Base-by-base conservation (phyloP, 148 eudicot genomes). In the Diospyros kaki region DNA sequence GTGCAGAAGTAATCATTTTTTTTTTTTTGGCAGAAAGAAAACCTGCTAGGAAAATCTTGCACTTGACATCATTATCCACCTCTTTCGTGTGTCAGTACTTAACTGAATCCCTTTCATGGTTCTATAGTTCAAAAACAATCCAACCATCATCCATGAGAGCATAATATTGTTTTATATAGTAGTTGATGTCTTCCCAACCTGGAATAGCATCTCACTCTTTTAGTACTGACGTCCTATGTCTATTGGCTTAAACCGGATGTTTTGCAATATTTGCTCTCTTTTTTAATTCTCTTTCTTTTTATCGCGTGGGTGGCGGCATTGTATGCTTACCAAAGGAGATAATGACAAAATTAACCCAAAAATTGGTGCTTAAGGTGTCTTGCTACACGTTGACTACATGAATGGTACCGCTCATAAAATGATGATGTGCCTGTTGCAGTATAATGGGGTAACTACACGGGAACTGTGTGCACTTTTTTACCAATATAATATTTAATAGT, bases 21-120 rank as follows among this genome's bases (percentile, higher is more conserved):
- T 76, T 17, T 48, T 61, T 50, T n/a, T n/a, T n/a, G n/a, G 61
- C 67, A 61, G 60, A 45, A 9, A 60, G 58, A 76, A 61, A 68
- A 14, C 50, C 38, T 69, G 73, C 43, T 1, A 46, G 38, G 39
- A 28, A 28, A 28, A 28, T 28, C 28, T 28, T 28, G 28, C 28
- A 28, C 6, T 5, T 51, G 48, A 18, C 73, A 69, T 40, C 48
- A 54, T 0, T 40, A 54, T 54, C 61, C 9, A 14, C 2, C 61
- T 58, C 61, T 17, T 58, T 17, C 61, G 2, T 14, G 61, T 58
- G 61, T 58, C 7, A 17, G n/a, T 14, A 53, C n/a, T 14, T 15
- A 17, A 58, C 28, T 58, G 5, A 14, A 28, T 14, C n/a, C 28
- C 28, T 28, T 28, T 28, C 55, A 66, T 66, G 41, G 70, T 46